Percentiles rank a stretch among this genome's conserved stretches.
Evolutionary conservation across 1,284 basidiomycete genomes (phyloP).

Genomic region (Ganoderma meredithae): DNA sequence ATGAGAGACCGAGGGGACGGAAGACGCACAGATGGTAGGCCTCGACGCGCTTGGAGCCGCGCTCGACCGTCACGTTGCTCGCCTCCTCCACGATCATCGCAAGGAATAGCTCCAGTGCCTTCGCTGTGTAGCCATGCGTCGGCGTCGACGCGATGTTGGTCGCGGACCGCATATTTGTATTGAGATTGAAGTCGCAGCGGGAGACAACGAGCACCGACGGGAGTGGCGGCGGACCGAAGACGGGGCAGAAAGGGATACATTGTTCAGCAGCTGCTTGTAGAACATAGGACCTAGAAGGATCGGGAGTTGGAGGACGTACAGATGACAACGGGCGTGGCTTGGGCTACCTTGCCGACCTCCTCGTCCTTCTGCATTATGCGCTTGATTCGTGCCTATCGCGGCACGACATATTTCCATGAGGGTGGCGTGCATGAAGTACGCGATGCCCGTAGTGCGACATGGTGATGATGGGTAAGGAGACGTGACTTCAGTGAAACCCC

Average conservation of each 20-base stretch:
- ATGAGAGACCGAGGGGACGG: not conserved
- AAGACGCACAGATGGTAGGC: constrained; percentile 90
- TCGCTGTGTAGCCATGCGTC: constrained; percentile 63
- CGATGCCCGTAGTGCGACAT: too few species aligned
- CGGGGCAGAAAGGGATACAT: not conserved
- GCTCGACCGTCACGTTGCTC: constrained; percentile 80
- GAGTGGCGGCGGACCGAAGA: not conserved
- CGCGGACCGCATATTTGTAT: not conserved
- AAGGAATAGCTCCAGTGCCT: constrained; percentile 95
- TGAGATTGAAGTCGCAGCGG: not conserved
- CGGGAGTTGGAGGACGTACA: constrained; percentile 67
- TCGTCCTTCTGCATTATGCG: constrained; percentile 99
- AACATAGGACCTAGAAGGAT: not conserved
- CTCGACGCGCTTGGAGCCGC: constrained; percentile 91
- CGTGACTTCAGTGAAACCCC: not conserved
- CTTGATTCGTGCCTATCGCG: constrained; percentile 91
- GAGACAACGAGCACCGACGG: not conserved
- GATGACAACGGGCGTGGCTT: constrained; percentile 96
- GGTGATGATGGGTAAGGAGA: not conserved
- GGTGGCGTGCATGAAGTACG: not conserved
- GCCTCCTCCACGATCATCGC: constrained; percentile 87
- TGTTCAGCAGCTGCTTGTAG: not conserved
- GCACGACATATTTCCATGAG: not conserved
- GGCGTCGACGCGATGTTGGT: not conserved
- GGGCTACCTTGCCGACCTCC: constrained; percentile 98